Evolutionary conservation across 1,284 basidiomycete species (phyloP).

Genomic region (Malassezia obtusa): DNA sequence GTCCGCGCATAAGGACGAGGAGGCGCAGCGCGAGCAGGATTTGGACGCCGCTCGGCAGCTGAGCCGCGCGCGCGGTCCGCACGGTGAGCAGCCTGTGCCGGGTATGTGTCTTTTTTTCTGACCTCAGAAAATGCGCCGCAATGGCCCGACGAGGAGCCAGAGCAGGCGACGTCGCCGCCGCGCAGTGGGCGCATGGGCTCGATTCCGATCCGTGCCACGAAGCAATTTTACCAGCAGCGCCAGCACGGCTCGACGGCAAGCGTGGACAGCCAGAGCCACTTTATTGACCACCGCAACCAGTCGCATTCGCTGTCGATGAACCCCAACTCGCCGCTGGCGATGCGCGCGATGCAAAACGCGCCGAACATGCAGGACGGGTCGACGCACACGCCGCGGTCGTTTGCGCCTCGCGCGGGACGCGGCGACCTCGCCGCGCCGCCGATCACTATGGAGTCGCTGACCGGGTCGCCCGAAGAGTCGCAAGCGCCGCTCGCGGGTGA

Average conservation of each 20-base stretch:
- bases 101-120: background rate
- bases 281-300: constrained; percentile 46
- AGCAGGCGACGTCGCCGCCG: background rate
- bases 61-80: constrained; percentile 29
- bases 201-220: constrained; percentile 10
- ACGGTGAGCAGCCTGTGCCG: background rate
- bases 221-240: constrained; percentile 41
- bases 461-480: background rate
- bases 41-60: constrained; percentile 44
- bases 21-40: constrained; percentile 40
- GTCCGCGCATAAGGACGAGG: constrained; percentile 1
- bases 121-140: background rate
- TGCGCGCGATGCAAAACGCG: constrained; percentile 12
- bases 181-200: background rate
- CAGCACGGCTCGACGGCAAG: constrained; percentile 38
- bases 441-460: background rate
- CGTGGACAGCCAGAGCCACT: constrained; percentile 42
- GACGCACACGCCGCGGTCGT: background rate
- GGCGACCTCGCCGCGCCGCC: background rate
- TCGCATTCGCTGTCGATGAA: constrained; percentile 33
- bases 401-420: background rate
- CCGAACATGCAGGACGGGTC: background rate
- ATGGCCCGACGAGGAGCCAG: background rate
- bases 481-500: background rate
- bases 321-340: constrained; percentile 30